A percentile compares a stretch with the other conserved stretches of the same genome.
phyloP scores from a whole-genome alignment of 2,329 filamentous ascomycete species.

The Colletotrichum spaethianum region DNA sequence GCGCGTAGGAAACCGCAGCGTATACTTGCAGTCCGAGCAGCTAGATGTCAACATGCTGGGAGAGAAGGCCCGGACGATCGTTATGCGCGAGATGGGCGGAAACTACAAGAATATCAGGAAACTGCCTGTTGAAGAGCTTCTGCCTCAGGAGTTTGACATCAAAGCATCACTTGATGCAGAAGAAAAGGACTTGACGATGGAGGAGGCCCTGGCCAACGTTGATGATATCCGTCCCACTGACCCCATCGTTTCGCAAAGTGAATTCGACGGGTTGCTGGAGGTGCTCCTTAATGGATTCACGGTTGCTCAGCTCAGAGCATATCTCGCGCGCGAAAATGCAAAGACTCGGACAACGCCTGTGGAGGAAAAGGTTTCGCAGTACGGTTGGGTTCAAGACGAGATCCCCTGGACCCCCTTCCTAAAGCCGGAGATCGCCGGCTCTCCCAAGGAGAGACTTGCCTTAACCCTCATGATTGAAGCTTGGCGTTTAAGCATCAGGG shows the following conservation, averaged over 20 bases:
- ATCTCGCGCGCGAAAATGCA: constrained; percentile 48
- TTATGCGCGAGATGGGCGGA: constrained; percentile 57
- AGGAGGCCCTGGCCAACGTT: constrained; percentile 62
- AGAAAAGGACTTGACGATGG: constrained; percentile 44
- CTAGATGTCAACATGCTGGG: constrained; percentile 54
- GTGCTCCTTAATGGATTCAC: constrained; percentile 63
- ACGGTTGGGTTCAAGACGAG: constrained; percentile 59
- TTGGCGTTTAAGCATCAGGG: constrained; percentile 66
- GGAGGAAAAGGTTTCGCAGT: constrained; percentile 41
- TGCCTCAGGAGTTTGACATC: constrained; percentile 47
- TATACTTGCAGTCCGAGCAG: constrained; percentile 28
- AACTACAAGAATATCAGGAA: constrained; percentile 33
- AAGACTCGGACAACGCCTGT: constrained; percentile 13
- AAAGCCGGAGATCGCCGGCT: constrained; percentile 32
- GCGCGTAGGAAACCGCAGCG: constrained; percentile 16
- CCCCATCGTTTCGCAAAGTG: constrained; percentile 53
- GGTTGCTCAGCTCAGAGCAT: constrained; percentile 59
- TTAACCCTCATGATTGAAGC: constrained; percentile 61
- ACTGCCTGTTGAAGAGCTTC: constrained; percentile 22
- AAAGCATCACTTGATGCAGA: constrained; percentile 50
- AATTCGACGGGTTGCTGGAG: constrained; percentile 59
- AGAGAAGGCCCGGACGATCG: constrained; percentile 60
- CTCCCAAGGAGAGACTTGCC: constrained; percentile 58
- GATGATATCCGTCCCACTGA: constrained; percentile 62
- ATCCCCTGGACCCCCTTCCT: constrained; percentile 58